Conservation (phyloP, 352 stramenopile species). For the Globisporangium viniferum region DNA sequence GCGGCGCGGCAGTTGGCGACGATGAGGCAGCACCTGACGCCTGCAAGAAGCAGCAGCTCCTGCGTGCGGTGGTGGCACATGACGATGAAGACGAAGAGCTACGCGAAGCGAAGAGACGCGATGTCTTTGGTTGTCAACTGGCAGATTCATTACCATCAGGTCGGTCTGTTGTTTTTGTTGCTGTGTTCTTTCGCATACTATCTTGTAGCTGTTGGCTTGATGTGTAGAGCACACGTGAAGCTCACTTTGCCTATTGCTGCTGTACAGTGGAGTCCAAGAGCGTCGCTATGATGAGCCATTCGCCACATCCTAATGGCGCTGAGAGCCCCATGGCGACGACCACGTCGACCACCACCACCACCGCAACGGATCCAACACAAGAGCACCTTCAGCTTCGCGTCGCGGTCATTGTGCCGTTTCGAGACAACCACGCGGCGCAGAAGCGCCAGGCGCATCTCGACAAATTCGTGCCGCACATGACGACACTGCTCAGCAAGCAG, state of each 20-base stretch:
- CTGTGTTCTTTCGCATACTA: background rate
- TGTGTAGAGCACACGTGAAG: background rate
- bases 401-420: conserved; percentile 92
- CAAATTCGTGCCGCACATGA: conserved; percentile 92
- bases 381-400: conserved; percentile 25
- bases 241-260: background rate
- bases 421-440: conserved; percentile 89
- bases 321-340: background rate
- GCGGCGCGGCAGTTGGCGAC: background rate
- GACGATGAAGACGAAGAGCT: background rate
- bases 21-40: background rate
- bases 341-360: background rate
- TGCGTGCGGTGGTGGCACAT: background rate
- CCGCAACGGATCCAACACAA: background rate
- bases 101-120: background rate
- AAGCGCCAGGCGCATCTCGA: conserved; percentile 84
- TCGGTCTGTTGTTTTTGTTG: background rate
- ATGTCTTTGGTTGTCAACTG: background rate
- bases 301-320: background rate
- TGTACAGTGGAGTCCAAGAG: background rate
- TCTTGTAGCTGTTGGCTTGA: background rate
- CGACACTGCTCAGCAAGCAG: conserved; percentile 58
- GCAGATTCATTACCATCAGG: background rate
- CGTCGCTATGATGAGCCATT: background rate
- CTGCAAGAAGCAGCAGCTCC: background rate